Evolutionary conservation across 2,329 filamentous ascomycete species (phyloP), one percentile per base, ranked within the genome.

Genomic region (Penicillium sp.): DNA sequence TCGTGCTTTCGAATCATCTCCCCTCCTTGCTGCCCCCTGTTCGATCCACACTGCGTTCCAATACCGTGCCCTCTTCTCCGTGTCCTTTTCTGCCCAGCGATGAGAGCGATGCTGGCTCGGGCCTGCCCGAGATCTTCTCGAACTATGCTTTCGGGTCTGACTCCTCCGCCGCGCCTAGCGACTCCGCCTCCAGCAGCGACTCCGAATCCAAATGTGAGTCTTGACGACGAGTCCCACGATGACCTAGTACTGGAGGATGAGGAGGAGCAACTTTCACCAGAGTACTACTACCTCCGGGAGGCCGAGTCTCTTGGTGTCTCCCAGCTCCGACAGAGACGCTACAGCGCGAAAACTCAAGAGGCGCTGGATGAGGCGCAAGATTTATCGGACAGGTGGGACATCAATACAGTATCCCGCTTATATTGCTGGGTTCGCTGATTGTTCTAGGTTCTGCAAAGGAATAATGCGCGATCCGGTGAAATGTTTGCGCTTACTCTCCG

Each of bases 321-420:
- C 4, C 33, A 59, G 49, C 61, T 66, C 31, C 27, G 50, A 56
- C 41, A 67, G 47, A 64, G 64, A 52, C 45, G 45, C 13, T 67
- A 67, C 30, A 65, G 60, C 41, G 40, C n/a, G 0, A 59, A 38
- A 18, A 66, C 52, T 9, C 36, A 67, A 54, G 37, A 42, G 46
- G 42, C 30, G 22, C 50, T 67, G 13, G 56, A 67, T 41, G n/a
- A 66, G 44, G 61, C 53, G 14, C 14, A 34, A 13, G 46, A 55
- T 37, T 60, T 59, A 39, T 68, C 45, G 57, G 41, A 67, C 14
- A 39, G 49, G 57, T 67, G 35, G 52, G 50, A 41, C 36, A 40
- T 41, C 5, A 12, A 37, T 41, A 3, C 1, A 45, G 16, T 3
- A 41, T 41, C 30, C 37, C 13, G 19, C 35, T 49, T 27, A 37